A percentile compares a stretch with the other conserved stretches of the same genome.
These are phyloP conservation scores for Raffaelea ambrosiae DNA, from an alignment of 2,329 filamentous ascomycete genomes.

Conservation along the genomic window DNA sequence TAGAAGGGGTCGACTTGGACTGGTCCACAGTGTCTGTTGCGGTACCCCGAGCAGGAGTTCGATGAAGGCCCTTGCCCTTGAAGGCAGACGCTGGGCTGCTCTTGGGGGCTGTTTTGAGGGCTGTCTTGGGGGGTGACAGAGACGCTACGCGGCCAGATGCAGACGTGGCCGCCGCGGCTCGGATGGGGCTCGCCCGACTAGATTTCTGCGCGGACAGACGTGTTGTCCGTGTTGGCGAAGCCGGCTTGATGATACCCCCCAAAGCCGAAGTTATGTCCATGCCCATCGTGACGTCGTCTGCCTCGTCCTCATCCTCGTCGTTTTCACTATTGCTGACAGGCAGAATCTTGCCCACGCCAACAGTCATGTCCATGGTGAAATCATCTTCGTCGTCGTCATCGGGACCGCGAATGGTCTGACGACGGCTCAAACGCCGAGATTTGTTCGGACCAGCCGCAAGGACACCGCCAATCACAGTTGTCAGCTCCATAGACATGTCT, in stretches of 20 bases:
- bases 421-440: slow-evolving; percentile 11
- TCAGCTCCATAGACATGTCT: slow-evolving; percentile 75
- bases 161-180: neutral
- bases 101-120: neutral
- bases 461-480: slow-evolving; percentile 53
- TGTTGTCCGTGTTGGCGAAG: slow-evolving; percentile 11
- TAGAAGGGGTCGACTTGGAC: neutral
- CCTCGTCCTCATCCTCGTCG: slow-evolving; percentile 19
- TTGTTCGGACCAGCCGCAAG: slow-evolving; percentile 19
- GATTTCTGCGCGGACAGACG: neutral
- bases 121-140: too few relatives aligned
- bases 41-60: too few relatives aligned
- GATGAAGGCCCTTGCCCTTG: too few relatives aligned
- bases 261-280: slow-evolving; percentile 63
- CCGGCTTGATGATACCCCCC: slow-evolving; percentile 49
- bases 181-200: neutral
- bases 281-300: slow-evolving; percentile 37
- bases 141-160: too few relatives aligned
- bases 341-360: slow-evolving; percentile 47
- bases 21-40: too few relatives aligned
- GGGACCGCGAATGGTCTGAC: slow-evolving; percentile 17
- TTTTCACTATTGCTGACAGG: slow-evolving; percentile 20
- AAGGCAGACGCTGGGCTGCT: neutral
- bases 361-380: slow-evolving; percentile 52
- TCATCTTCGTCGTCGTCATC: slow-evolving; percentile 9